These are phyloP conservation scores for Psophocarpus tetragonolobus DNA, from an alignment of 306 rosid species.

Conservation along the genomic window DNA sequence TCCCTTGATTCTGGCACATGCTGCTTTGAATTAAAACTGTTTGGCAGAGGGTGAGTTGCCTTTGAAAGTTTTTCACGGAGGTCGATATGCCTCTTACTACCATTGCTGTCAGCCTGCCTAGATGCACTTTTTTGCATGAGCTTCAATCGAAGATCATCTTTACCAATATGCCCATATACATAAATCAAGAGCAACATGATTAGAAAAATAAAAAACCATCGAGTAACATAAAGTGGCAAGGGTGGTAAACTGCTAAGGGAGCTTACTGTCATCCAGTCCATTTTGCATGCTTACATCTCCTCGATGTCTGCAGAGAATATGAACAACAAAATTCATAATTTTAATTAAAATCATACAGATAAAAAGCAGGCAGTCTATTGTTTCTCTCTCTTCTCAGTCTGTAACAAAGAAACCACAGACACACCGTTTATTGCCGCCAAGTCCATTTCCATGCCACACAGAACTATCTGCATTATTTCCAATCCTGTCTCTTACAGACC, in stretches of 20 bases:
- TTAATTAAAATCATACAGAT: not conserved
- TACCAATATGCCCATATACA: conserved; percentile 53
- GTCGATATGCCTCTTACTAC: conserved; percentile 56
- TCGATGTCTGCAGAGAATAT: conserved; percentile 63
- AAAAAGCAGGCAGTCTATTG: conserved; percentile 13
- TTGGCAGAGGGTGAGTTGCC: conserved; percentile 39
- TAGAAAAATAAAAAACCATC: conserved; percentile 25
- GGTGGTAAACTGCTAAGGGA: conserved; percentile 26
- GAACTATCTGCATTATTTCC: conserved; percentile 60
- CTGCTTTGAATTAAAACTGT: conserved; percentile 43
- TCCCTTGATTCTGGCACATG: conserved; percentile 52
- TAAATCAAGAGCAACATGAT: conserved; percentile 24
- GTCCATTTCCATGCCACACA: conserved; percentile 48
- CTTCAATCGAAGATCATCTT: conserved; percentile 85
- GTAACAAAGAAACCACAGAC: conserved; percentile 29
- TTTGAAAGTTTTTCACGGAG: conserved; percentile 89
- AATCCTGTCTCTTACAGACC: conserved; percentile 90
- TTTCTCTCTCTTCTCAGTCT: not conserved
- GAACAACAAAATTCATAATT: conserved; percentile 2
- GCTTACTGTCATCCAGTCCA: conserved; percentile 61
- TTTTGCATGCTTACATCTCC: conserved; percentile 51
- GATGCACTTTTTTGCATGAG: conserved; percentile 71
- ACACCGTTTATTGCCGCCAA: conserved; percentile 62
- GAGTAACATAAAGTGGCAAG: conserved; percentile 31
- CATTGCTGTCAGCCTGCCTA: conserved; percentile 49